Evolutionary conservation across 1,139 yeast species (phyloP), one percentile per base, ranked within the genome.

Genomic region (Geotrichum citri-aurantii): DNA sequence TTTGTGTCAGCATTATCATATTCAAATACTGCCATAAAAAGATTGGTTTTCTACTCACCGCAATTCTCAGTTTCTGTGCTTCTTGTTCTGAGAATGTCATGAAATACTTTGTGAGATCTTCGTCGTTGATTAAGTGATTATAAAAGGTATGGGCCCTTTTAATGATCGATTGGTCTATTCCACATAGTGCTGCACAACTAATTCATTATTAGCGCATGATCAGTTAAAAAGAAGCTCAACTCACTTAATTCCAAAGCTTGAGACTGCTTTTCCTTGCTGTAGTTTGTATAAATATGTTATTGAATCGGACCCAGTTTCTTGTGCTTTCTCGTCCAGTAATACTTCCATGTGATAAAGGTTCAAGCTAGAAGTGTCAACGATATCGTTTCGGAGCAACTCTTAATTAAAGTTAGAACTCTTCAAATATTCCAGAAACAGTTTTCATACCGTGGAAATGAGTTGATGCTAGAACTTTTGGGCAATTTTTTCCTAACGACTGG

Each of bases 401-500:
- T 53, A 49, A n/a, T 4, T 51, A 33, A 11, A 19, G 52, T 51
- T 47, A 48, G 54, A 40, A n/a, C 31, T 33, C 2, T 31, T 31
- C 7, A 46, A 23, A 17, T 11, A 46, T n/a, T 12, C 46, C 54
- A 52, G 42, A 27, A 40, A 37, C 52, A 26, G 53, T 48, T 12
- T 11, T 21, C 52, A 27, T 48, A 60, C 63, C 81, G 63, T 75
- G 76, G 59, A 76, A 77, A 67, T 80, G 82, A 0, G 82, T 79
- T 11, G 79, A 74, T 1, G 77, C 67, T 2, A 79, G 53, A 0
- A 73, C 65, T 52, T 76, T 66, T 0, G 80, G 76, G 42, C 75
- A 64, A 0, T 37, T 48, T 0, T 51, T 40, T 0, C 55, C 49
- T 2, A 57, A 50, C 0, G 57, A 48, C 21, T 67, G 61, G 7